Evolutionary conservation across 2,329 filamentous ascomycete species (phyloP).

Genomic region (Thelonectria blattea): DNA sequence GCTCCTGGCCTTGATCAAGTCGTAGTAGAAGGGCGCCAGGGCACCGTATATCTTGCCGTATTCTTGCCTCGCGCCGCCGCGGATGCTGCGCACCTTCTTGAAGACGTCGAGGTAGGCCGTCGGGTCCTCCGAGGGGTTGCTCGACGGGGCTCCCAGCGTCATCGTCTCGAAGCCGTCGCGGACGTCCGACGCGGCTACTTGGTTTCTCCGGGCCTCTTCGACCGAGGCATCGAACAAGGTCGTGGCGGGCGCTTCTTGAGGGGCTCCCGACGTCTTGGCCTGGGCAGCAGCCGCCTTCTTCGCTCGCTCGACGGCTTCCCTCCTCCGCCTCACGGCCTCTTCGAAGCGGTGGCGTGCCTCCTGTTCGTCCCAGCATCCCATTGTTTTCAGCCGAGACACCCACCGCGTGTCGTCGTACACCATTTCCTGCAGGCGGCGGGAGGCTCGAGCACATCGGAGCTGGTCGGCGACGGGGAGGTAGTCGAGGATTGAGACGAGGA

Average conservation of each 20-base stretch:
- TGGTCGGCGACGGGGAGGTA: conserved; percentile 87
- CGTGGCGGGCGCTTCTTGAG: conserved; percentile 38
- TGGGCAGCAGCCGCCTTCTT: conserved; percentile 28
- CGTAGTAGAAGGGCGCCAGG: conserved; percentile 85
- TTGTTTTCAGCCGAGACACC: conserved; percentile 83
- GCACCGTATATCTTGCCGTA: conserved; percentile 92
- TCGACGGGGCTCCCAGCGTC: conserved; percentile 56
- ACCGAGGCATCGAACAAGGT: conserved; percentile 77
- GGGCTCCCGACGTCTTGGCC: conserved; percentile 23
- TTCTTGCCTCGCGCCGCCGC: conserved; percentile 85
- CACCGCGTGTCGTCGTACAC: conserved; percentile 97
- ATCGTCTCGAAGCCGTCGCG: conserved; percentile 83
- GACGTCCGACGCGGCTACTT: conserved; percentile 40
- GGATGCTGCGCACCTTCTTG: conserved; percentile 73
- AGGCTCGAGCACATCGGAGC: conserved; percentile 82
- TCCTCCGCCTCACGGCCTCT: conserved; percentile 66
- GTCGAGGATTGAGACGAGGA: conserved; percentile 86
- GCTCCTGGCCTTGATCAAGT: conserved; percentile 73
- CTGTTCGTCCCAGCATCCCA: conserved; percentile 90
- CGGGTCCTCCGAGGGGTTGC: conserved; percentile 61
- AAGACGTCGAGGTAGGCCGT: conserved; percentile 72
- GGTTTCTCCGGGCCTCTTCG: conserved; percentile 66
- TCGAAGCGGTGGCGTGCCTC: conserved; percentile 85
- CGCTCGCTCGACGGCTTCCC: conserved; percentile 56
- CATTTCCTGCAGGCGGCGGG: conserved; percentile 92